These are phyloP conservation scores for Russula sp. DNA, from an alignment of 768 basidiomycete species.

Conservation along the genomic window DNA sequence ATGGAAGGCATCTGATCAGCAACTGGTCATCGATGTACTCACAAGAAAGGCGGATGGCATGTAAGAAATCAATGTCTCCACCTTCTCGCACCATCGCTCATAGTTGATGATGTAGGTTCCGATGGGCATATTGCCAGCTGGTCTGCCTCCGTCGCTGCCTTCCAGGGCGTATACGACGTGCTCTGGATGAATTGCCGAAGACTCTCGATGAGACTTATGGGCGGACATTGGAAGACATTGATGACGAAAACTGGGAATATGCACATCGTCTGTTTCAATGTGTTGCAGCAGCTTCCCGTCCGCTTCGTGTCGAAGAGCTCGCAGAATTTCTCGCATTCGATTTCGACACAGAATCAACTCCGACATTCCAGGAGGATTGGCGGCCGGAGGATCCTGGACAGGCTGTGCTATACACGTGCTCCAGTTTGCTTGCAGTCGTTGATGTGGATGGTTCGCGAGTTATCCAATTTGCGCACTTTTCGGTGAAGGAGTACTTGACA, in stretches of 20 bases:
- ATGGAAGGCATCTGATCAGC: background rate
- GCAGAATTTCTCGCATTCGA: background rate
- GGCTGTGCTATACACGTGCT: background rate
- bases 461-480: conserved; percentile 10
- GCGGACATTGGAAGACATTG: background rate
- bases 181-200: background rate
- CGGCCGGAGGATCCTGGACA: background rate
- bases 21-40: background rate
- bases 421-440: background rate
- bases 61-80: background rate
- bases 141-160: background rate
- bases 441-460: background rate
- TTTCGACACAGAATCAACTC: background rate
- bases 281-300: background rate
- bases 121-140: conserved; percentile 1
- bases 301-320: background rate
- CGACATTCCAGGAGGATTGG: background rate
- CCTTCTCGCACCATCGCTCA: background rate
- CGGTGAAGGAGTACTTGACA: conserved; percentile 8
- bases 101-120: background rate
- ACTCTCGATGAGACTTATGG: conserved; percentile 1
- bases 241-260: background rate
- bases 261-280: conserved; percentile 6
- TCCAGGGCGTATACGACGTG: background rate
- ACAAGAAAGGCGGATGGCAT: background rate